Evolutionary conservation across 805 yeast genomes (phyloP).

Genomic region (Candida sithepensis): DNA sequence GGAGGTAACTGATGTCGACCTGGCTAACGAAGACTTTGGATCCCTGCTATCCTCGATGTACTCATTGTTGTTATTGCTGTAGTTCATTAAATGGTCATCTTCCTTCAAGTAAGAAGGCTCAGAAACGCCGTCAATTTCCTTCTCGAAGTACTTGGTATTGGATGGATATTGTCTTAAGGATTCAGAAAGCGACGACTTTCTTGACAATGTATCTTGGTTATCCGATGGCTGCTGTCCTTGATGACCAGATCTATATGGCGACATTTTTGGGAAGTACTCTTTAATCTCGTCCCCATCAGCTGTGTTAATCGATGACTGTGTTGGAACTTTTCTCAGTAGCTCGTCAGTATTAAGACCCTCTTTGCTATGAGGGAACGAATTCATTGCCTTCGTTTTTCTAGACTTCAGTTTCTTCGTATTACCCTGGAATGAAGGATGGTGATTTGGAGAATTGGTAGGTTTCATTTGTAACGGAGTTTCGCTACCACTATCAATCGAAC

Average conservation of each 20-base stretch:
- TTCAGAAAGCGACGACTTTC: neutral
- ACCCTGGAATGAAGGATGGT: neutral
- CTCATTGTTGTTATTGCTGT: neutral
- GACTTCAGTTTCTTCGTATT: neutral
- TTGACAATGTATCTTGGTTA: neutral
- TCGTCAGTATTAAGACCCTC: neutral
- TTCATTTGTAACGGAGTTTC: neutral
- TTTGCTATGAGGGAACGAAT: neutral
- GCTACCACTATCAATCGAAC: neutral
- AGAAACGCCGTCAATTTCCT: slow-evolving; percentile 13
- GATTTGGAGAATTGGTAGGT: neutral
- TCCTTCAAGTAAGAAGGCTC: neutral
- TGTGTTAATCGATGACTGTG: slow-evolving; percentile 1
- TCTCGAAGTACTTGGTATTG: slow-evolving; percentile 20
- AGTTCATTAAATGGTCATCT: neutral
- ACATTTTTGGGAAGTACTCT: neutral
- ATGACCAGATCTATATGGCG: neutral
- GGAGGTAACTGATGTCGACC: neutral
- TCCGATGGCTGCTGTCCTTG: neutral
- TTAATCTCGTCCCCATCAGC: slow-evolving; percentile 1
- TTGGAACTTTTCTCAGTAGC: neutral
- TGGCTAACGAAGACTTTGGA: neutral
- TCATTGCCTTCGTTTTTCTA: neutral
- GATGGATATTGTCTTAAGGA: slow-evolving; percentile 8
- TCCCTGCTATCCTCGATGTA: neutral